These are phyloP conservation scores for Fraxinus excelsior DNA, from an alignment of 257 asterid species.

Conservation along the genomic window DNA sequence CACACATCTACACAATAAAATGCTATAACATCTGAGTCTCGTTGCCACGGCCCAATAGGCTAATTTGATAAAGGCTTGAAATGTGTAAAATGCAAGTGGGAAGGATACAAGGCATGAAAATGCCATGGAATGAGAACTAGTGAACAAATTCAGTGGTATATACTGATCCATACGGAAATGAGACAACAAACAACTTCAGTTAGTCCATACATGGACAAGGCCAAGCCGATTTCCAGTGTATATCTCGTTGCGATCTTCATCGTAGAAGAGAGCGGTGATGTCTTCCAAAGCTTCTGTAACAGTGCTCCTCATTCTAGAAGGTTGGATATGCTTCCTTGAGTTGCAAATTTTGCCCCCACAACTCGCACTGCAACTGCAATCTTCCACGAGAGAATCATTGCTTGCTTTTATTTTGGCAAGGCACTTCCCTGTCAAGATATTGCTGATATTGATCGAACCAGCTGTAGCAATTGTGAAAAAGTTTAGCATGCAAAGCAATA, in stretches of 20 bases:
- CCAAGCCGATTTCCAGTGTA: constrained; percentile 89
- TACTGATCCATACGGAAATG: constrained; percentile 3
- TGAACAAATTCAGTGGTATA: constrained; percentile 10
- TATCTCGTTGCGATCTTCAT: constrained; percentile 98
- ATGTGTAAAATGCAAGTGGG: background rate
- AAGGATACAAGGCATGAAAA: background rate
- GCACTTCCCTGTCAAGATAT: constrained; percentile 92
- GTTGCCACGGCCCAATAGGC: constrained; percentile 2
- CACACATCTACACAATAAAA: constrained; percentile 29
- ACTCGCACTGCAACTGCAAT: constrained; percentile 56
- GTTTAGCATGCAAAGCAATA: background rate
- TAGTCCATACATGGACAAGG: constrained; percentile 94
- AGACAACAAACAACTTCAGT: constrained; percentile 39
- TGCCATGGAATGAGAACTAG: background rate
- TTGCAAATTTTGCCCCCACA: constrained; percentile 72
- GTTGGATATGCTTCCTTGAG: constrained; percentile 48
- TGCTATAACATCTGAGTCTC: constrained; percentile 20
- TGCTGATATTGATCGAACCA: constrained; percentile 94
- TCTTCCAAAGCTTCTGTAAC: constrained; percentile 94
- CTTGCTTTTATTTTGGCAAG: constrained; percentile 85
- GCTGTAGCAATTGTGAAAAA: constrained; percentile 48
- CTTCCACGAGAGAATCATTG: constrained; percentile 50
- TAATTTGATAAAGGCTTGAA: background rate
- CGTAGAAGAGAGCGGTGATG: constrained; percentile 91
- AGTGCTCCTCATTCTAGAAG: constrained; percentile 60